Evolutionary conservation across 2,329 filamentous ascomycete species (phyloP).

Genomic region (Trichoderma pleuroti): DNA sequence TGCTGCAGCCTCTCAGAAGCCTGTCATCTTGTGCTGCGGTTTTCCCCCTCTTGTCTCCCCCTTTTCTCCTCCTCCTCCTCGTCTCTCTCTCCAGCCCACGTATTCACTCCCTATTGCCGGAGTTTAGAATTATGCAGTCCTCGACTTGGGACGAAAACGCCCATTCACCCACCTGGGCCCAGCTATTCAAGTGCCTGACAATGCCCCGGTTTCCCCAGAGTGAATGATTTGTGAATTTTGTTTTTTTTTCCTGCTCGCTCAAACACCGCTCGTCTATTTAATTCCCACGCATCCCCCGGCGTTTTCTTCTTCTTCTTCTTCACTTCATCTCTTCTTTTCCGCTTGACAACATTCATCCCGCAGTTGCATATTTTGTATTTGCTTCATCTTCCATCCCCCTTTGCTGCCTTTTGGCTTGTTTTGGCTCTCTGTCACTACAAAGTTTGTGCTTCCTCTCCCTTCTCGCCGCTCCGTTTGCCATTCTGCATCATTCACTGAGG

Average conservation of each 20-base stretch:
- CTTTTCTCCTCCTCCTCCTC: background rate
- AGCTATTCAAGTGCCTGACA: background rate
- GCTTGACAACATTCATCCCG: background rate
- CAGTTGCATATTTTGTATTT: background rate
- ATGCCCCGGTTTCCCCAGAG: background rate
- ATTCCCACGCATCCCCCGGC: background rate
- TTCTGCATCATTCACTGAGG: background rate
- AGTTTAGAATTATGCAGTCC: background rate
- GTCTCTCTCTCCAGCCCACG: background rate
- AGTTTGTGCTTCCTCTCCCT: background rate
- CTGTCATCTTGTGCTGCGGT: background rate
- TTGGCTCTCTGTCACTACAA: conserved; percentile 9
- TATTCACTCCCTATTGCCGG: background rate
- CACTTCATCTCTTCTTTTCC: background rate
- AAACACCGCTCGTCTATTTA: background rate
- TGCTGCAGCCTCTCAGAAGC: no score
- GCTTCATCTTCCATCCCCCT: background rate
- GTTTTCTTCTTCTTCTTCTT: background rate
- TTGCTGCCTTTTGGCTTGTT: background rate
- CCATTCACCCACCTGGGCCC: background rate
- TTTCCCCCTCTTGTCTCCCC: no score
- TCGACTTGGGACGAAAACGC: background rate
- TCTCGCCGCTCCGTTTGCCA: background rate
- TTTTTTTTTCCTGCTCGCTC: background rate
- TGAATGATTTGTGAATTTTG: background rate